These are phyloP conservation scores for Tolypocladium album DNA, from an alignment of 2,329 filamentous ascomycete genomes.

Conservation along the genomic window DNA sequence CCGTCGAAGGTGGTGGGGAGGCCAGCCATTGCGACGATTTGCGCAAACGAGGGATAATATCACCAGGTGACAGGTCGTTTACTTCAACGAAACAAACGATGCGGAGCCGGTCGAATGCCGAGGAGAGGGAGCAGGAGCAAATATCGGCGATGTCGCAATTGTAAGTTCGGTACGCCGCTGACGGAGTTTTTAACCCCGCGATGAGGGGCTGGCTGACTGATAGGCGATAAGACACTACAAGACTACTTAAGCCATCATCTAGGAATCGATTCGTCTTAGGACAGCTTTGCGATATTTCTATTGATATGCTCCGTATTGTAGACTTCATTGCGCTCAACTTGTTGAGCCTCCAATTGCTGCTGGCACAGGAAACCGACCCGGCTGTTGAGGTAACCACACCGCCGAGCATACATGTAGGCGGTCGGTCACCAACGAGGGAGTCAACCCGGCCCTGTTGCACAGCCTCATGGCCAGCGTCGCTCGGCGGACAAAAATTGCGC, in stretches of 20 bases:
- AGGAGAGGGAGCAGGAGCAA: neutral
- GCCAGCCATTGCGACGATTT: constrained; percentile 29
- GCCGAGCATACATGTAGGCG: too few relatives aligned
- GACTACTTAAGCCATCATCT: neutral
- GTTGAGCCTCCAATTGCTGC: neutral
- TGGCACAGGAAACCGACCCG: neutral
- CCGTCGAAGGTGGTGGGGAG: constrained; percentile 50
- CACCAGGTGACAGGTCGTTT: neutral
- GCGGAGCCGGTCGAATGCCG: neutral
- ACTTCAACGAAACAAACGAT: neutral
- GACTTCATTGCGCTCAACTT: neutral
- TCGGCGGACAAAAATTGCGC: too few relatives aligned
- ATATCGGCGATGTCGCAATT: neutral
- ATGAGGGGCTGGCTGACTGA: neutral
- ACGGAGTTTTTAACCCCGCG: neutral
- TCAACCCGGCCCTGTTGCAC: too few relatives aligned
- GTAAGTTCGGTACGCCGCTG: neutral
- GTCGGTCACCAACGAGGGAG: too few relatives aligned
- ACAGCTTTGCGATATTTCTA: too few relatives aligned
- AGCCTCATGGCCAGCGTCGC: too few relatives aligned
- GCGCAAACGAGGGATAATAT: neutral
- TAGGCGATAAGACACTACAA: neutral
- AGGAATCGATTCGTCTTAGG: too few relatives aligned
- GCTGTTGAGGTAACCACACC: too few relatives aligned
- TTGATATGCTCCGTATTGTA: neutral